Base-by-base conservation (phyloP, 2,329 filamentous ascomycete genomes). In the Lachnellula subtilissima region DNA sequence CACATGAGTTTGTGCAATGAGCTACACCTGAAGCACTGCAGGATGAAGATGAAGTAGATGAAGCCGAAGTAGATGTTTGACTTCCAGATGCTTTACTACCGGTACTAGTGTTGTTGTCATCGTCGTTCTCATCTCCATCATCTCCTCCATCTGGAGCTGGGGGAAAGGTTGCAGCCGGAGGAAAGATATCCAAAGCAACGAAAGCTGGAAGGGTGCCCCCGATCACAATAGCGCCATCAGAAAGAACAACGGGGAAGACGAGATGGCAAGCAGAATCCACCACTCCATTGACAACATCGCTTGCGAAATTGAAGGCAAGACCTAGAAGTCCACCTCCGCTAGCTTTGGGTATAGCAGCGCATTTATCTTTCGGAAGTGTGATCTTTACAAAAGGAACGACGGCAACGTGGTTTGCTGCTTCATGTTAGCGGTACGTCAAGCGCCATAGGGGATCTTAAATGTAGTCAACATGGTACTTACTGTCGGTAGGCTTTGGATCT, bases 261-360 rank as follows among this genome's bases (percentile, higher is more conserved):
- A 52, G 40, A 35, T 46, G 40, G 17, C 50, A 52, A 11, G 50
- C 50, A 19, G 40, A 22, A 23, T 52, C 50, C n/a, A 52, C 15
- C 7, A 52, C 50, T 12, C 50, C 50, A 19, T 32, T 35, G 15
- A 43, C 40, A 7, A 47, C 40, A 15, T 46, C 40, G 28, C 50
- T 52, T 28, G 40, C 50, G 19, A 46, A 6, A 45, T 52, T 39
- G 11, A 52, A 46, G 7, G 43, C 25, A 11, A 42, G 22, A 22
- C 50, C 50, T 22, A 52, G 23, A 37, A 52, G 36, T 23, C 50
- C 50, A 28, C 50, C 50, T 12, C 50, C 36, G 8, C 15, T 14
- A 15, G 39, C n/a, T 52, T 52, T 52, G 14, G 50, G 50, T 14
- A 52, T 17, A 14, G 50, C 39, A n/a, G 28, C 17, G 15, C 50